Percentiles rank a stretch among this genome's conserved stretches.
Conservation (phyloP, 805 yeast species). For the Yamadazyma phyllophila region DNA sequence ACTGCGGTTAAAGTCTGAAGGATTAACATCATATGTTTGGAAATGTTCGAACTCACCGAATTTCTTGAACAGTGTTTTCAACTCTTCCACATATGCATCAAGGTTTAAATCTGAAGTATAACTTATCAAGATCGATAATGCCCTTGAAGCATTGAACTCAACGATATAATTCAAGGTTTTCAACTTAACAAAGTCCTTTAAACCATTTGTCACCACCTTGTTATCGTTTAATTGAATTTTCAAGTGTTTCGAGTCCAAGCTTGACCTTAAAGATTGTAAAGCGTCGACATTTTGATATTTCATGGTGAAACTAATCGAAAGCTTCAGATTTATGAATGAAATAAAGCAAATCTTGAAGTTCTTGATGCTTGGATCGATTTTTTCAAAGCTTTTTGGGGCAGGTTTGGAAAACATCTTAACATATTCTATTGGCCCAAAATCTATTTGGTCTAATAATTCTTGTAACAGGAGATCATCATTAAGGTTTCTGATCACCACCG, state of each 20-base stretch:
- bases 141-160: conserved; percentile 40
- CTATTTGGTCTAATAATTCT: conserved; percentile 45
- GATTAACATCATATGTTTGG: conserved; percentile 11
- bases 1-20: not conserved
- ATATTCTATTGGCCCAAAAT: conserved; percentile 63
- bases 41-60: conserved; percentile 44
- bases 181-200: conserved; percentile 35
- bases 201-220: conserved; percentile 7
- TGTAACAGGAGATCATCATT: conserved; percentile 22
- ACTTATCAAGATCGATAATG: conserved; percentile 15
- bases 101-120: conserved; percentile 3
- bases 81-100: conserved; percentile 7
- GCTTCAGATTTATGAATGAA: conserved; percentile 35
- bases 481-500: conserved; percentile 33
- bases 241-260: conserved; percentile 27
- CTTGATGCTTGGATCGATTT: conserved; percentile 8
- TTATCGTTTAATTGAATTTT: conserved; percentile 29
- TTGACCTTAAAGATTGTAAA: conserved; percentile 22
- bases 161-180: conserved; percentile 41
- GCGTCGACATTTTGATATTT: conserved; percentile 29
- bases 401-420: conserved; percentile 40
- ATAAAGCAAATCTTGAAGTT: conserved; percentile 29
- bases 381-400: conserved; percentile 28
- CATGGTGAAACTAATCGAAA: conserved; percentile 30
- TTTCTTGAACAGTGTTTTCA: conserved; percentile 11